A percentile compares a stretch with the other conserved stretches of the same genome.
Evolutionary conservation across 2,329 filamentous ascomycete species (phyloP).

Genomic region (Monosporascus sp.): DNA sequence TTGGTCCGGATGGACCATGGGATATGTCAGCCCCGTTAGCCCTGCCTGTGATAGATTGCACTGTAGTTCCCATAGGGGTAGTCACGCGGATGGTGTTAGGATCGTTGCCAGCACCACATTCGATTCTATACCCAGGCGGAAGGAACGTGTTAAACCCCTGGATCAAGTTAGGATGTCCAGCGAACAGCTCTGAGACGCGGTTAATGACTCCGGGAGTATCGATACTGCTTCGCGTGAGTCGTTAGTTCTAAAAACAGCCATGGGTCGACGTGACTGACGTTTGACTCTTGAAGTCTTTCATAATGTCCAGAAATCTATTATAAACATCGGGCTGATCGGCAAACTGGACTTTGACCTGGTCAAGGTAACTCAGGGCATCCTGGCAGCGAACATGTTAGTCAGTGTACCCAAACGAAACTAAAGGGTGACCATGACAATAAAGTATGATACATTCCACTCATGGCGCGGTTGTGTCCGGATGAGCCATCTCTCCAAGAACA

Average conservation of each 20-base stretch:
- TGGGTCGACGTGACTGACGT: slow-evolving; percentile 54
- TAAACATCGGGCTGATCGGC: slow-evolving; percentile 96
- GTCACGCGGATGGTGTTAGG: slow-evolving; percentile 96
- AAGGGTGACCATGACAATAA: not conserved
- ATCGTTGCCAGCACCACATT: slow-evolving; percentile 89
- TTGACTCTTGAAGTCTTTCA: slow-evolving; percentile 99
- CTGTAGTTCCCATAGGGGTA: slow-evolving; percentile 94
- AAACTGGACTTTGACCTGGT: slow-evolving; percentile 98
- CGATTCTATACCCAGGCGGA: slow-evolving; percentile 91
- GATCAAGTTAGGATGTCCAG: slow-evolving; percentile 89
- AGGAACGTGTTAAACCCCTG: slow-evolving; percentile 98
- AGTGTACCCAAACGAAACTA: not conserved
- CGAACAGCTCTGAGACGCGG: slow-evolving; percentile 90
- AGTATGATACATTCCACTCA: not conserved
- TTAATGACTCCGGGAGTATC: slow-evolving; percentile 98
- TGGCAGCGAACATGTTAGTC: slow-evolving; percentile 28
- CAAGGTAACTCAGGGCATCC: slow-evolving; percentile 86
- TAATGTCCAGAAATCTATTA: slow-evolving; percentile 94
- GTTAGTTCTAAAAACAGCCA: slow-evolving; percentile 4
- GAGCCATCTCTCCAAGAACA: no score
- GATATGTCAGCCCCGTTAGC: slow-evolving; percentile 41
- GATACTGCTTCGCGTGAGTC: slow-evolving; percentile 53
- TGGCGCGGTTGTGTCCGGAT: not conserved
- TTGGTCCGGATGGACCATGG: slow-evolving; percentile 31
- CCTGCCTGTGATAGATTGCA: slow-evolving; percentile 71